Percentiles rank a stretch among this genome's conserved stretches.
phyloP scores from a whole-genome alignment of 768 basidiomycete species.

The Mycena epipterygia region DNA sequence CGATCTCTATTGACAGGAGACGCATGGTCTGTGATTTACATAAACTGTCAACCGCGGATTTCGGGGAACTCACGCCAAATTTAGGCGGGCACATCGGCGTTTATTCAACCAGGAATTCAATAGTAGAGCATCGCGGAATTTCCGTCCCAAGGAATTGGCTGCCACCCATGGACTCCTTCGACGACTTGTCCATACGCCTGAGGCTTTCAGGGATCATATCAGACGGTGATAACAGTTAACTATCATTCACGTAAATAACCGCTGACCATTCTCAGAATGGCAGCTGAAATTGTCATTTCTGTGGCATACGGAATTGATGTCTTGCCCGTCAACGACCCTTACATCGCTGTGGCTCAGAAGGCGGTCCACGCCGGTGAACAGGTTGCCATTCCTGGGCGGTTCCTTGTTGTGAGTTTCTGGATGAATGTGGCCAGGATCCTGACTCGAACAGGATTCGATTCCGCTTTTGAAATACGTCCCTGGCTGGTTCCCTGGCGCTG shows the following conservation, averaged over 20 bases:
- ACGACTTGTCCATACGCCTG: constrained; percentile 20
- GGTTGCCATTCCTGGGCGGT: constrained; percentile 43
- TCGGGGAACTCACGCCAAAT: background rate
- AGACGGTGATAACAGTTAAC: constrained; percentile 1
- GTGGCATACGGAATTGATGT: constrained; percentile 49
- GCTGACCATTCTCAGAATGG: constrained; percentile 7
- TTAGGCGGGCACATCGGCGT: background rate
- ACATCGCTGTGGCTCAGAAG: constrained; percentile 43
- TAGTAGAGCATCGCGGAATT: background rate
- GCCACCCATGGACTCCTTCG: constrained; percentile 27
- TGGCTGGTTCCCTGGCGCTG: constrained; percentile 62
- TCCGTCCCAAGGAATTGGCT: constrained; percentile 8
- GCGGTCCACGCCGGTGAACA: constrained; percentile 40
- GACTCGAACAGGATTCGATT: background rate
- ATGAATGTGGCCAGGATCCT: background rate
- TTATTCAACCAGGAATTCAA: background rate
- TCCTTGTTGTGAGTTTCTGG: constrained; percentile 46
- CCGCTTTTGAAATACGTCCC: constrained; percentile 57
- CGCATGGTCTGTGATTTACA: background rate
- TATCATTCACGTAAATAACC: background rate
- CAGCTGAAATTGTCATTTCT: constrained; percentile 45
- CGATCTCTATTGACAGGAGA: background rate
- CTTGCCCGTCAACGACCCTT: constrained; percentile 47
- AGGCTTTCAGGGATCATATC: constrained; percentile 8
- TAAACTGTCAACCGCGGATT: background rate